Percentiles rank a stretch among this genome's conserved stretches.
phyloP scores from a whole-genome alignment of 805 yeast species.

The Nakazawaea ishiwadae region DNA sequence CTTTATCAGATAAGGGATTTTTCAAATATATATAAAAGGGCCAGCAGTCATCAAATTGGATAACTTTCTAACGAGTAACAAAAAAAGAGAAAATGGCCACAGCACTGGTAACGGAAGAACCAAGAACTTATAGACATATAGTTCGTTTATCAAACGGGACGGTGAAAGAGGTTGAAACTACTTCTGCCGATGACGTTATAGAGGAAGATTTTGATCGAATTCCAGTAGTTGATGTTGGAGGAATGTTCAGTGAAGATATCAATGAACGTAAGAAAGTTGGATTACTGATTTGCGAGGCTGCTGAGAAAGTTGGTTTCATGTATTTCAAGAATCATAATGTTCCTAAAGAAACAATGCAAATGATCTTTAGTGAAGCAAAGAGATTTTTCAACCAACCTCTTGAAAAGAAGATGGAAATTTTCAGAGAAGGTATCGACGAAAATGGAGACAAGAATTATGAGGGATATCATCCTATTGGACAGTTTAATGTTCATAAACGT shows the following conservation, averaged over 20 bases:
- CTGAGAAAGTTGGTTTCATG: conserved; percentile 26
- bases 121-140: conserved; percentile 8
- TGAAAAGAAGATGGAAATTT: conserved; percentile 21
- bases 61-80: no score
- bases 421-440: conserved; percentile 20
- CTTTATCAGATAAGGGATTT: no score
- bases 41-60: no score
- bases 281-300: conserved; percentile 16
- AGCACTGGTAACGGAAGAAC: background rate
- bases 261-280: conserved; percentile 18
- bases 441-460: conserved; percentile 21
- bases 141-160: conserved; percentile 9
- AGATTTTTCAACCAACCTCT: conserved; percentile 21
- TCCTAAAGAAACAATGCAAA: conserved; percentile 20
- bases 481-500: conserved; percentile 17
- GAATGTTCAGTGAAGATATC: conserved; percentile 13
- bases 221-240: conserved; percentile 16
- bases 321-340: conserved; percentile 25
- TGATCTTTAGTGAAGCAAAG: conserved; percentile 18
- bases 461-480: conserved; percentile 23
- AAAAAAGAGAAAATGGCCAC: no score
- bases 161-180: conserved; percentile 10
- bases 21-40: no score
- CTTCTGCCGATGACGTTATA: conserved; percentile 10
- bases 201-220: conserved; percentile 16